Conservation (phyloP, 1,139 yeast species). For the Kurtzmaniella quercitrusa region DNA sequence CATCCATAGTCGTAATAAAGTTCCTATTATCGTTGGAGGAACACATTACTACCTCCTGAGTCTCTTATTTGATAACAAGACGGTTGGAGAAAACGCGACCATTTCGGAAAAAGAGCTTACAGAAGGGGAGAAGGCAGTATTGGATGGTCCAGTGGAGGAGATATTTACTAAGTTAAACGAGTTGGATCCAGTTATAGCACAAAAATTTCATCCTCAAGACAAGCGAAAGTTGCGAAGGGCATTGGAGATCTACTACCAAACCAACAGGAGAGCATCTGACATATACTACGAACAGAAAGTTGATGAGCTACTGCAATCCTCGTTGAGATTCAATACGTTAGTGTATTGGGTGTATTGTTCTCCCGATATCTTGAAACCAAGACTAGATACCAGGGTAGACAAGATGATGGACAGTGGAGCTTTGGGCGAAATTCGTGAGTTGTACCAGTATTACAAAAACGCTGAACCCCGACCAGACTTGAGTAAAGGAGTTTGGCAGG, state of each 20-base stretch:
- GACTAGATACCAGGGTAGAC: constrained; percentile 81
- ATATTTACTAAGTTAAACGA: constrained; percentile 45
- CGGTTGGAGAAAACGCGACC: constrained; percentile 26
- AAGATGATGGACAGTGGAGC: constrained; percentile 73
- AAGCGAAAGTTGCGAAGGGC: constrained; percentile 74
- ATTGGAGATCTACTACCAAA: constrained; percentile 67
- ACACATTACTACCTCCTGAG: constrained; percentile 90
- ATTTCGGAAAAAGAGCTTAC: constrained; percentile 19
- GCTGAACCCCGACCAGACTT: constrained; percentile 40
- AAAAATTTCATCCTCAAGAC: constrained; percentile 91
- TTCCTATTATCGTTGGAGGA: constrained; percentile 92
- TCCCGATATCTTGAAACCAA: constrained; percentile 48
- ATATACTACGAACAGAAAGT: constrained; percentile 59
- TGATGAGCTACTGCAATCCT: constrained; percentile 38
- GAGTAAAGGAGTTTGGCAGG: constrained; percentile 87
- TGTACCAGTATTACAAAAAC: constrained; percentile 41
- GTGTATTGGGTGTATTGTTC: constrained; percentile 84
- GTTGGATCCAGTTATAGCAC: constrained; percentile 69
- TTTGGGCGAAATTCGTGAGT: constrained; percentile 57
- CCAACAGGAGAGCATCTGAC: constrained; percentile 67
- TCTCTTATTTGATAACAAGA: constrained; percentile 65
- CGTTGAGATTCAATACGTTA: constrained; percentile 61
- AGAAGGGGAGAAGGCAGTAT: constrained; percentile 37
- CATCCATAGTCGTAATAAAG: constrained; percentile 64
- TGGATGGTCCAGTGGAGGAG: constrained; percentile 53